Evolutionary conservation across 2,329 filamentous ascomycete species (phyloP).

Genomic region (Hypoxylon sp.): DNA sequence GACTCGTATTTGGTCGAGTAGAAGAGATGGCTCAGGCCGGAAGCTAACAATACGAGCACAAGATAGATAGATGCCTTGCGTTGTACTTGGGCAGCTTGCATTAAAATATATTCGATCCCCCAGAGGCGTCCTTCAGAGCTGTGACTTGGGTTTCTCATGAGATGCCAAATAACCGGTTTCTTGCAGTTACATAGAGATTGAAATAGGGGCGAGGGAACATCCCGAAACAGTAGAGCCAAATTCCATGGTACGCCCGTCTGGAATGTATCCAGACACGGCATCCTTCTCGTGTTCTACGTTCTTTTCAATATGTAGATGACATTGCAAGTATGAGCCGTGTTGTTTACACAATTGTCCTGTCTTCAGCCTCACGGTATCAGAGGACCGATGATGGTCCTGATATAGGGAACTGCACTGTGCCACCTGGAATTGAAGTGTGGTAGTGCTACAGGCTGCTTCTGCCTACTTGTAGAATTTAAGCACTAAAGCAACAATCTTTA

Average conservation of each 20-base stretch:
- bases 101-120: neutral
- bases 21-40: slow-evolving; percentile 33
- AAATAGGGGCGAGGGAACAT: neutral
- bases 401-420: neutral
- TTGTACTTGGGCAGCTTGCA: neutral
- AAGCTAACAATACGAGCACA: slow-evolving; percentile 22
- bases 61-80: neutral
- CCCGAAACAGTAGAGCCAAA: too few relatives aligned
- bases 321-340: too few relatives aligned
- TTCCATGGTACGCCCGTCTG: too few relatives aligned
- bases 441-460: too few relatives aligned
- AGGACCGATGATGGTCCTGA: neutral
- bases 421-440: too few relatives aligned
- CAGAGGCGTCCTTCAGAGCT: neutral
- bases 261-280: too few relatives aligned
- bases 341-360: too few relatives aligned
- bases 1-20: slow-evolving; percentile 82
- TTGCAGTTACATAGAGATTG: neutral
- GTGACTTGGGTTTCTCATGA: neutral
- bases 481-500: neutral
- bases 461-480: neutral
- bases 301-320: too few relatives aligned
- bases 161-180: neutral
- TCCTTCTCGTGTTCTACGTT: too few relatives aligned
- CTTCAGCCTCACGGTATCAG: neutral